phyloP scores from a whole-genome alignment of 129 eudicot genomes.

The Erigeron canadensis region DNA sequence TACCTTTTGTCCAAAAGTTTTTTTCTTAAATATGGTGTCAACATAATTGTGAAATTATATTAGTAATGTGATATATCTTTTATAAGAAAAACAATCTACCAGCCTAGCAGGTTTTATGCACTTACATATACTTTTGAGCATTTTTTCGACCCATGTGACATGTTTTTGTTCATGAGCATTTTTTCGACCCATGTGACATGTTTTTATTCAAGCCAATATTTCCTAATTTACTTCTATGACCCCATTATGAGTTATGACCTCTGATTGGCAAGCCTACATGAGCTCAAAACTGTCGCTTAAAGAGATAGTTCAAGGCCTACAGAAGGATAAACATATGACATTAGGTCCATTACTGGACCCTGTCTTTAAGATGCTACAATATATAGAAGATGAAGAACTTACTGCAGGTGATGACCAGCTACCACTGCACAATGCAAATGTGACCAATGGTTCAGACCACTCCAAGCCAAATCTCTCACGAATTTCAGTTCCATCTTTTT shows the following conservation, averaged over 20 bases:
- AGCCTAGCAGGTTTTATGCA: background rate
- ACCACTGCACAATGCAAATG: constrained; percentile 93
- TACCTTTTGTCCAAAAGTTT: background rate
- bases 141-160: background rate
- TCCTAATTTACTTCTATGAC: background rate
- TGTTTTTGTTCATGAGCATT: background rate
- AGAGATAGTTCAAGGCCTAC: background rate
- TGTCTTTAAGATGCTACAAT: background rate
- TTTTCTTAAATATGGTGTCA: background rate
- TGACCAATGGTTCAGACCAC: constrained; percentile 85
- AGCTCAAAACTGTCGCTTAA: background rate
- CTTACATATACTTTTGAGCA: background rate
- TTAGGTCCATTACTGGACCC: background rate
- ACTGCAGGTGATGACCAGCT: constrained; percentile 99
- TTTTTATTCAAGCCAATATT: background rate
- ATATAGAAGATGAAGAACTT: constrained; percentile 29
- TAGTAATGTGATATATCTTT: background rate
- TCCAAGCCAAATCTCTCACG: constrained; percentile 70
- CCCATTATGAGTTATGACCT: background rate
- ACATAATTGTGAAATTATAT: background rate
- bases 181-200: background rate
- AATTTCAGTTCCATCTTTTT: constrained; percentile 48
- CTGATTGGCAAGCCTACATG: background rate
- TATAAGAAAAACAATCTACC: background rate
- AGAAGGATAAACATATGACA: background rate